Percentiles rank a stretch among this genome's conserved stretches.
phyloP scores from a whole-genome alignment of 192 early-diverging fungal genomes.

The Umbelopsis isabellina region DNA sequence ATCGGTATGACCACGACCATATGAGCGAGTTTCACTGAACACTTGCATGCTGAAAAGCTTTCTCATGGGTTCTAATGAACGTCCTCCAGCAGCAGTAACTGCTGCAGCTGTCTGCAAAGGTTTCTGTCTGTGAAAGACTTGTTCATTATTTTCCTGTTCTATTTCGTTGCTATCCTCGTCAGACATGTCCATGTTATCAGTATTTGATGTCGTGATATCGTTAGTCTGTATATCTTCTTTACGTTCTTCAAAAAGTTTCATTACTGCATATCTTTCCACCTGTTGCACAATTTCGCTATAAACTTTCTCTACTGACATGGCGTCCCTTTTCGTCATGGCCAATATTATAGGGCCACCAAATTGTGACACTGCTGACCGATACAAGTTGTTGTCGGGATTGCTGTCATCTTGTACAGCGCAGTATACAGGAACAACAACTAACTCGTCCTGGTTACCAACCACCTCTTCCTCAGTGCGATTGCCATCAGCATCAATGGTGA shows the following conservation, averaged over 20 bases:
- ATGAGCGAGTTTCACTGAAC: slow-evolving; percentile 6
- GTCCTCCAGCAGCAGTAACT: slow-evolving; percentile 38
- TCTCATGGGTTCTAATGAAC: slow-evolving; percentile 30
- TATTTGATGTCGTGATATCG: neutral
- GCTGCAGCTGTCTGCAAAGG: slow-evolving; percentile 37
- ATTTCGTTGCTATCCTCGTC: slow-evolving; percentile 16
- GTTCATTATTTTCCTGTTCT: slow-evolving; percentile 5
- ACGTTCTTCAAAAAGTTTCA: slow-evolving; percentile 42
- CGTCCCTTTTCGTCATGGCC: slow-evolving; percentile 44
- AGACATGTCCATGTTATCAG: slow-evolving; percentile 19
- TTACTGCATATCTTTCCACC: slow-evolving; percentile 44
- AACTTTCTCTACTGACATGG: slow-evolving; percentile 34
- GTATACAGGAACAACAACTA: slow-evolving; percentile 35
- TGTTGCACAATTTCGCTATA: slow-evolving; percentile 45
- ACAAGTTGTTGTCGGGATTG: slow-evolving; percentile 30
- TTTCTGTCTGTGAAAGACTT: slow-evolving; percentile 2
- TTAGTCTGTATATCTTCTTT: slow-evolving; percentile 1
- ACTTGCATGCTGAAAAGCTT: slow-evolving; percentile 38
- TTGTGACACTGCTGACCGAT: slow-evolving; percentile 1
- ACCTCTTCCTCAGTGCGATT: slow-evolving; percentile 10
- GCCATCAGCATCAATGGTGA: slow-evolving; percentile 11
- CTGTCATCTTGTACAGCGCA: slow-evolving; percentile 35
- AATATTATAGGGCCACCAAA: slow-evolving; percentile 53
- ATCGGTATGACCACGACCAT: neutral
- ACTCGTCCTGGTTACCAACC: neutral